These are phyloP conservation scores for Salicornia ramosissima DNA, from an alignment of 148 eudicot genomes.

Conservation along the genomic window DNA sequence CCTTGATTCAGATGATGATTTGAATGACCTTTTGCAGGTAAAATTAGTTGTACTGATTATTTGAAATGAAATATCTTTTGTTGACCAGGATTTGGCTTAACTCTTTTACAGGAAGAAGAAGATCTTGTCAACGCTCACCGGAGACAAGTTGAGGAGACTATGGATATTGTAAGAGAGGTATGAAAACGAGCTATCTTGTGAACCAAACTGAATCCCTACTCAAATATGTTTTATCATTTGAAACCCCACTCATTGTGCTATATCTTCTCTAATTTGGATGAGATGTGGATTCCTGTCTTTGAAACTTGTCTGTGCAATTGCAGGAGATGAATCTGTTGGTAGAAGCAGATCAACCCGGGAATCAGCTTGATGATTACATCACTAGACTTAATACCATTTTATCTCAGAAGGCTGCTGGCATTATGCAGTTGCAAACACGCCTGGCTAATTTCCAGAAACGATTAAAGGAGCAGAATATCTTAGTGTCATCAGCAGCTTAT, in stretches of 20 bases:
- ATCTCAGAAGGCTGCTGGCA: conserved; percentile 88
- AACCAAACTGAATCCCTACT: background rate
- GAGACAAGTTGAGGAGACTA: conserved; percentile 94
- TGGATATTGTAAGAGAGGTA: conserved; percentile 97
- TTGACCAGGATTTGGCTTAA: background rate
- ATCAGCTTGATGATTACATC: conserved; percentile 78
- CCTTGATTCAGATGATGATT: conserved; percentile 59
- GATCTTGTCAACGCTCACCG: conserved; percentile 96
- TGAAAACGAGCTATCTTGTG: background rate
- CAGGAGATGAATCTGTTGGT: conserved; percentile 97
- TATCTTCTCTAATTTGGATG: background rate
- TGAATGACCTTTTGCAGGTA: conserved; percentile 80
- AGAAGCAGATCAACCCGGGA: conserved; percentile 90
- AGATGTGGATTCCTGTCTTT: background rate
- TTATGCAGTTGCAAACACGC: conserved; percentile 68
- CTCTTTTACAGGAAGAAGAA: conserved; percentile 78
- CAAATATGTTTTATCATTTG: background rate
- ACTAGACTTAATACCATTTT: conserved; percentile 68
- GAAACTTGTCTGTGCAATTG: conserved; percentile 2
- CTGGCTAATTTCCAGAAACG: conserved; percentile 82
- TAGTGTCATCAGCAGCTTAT: conserved; percentile 57
- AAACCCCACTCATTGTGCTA: background rate
- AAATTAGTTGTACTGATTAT: conserved; percentile 5
- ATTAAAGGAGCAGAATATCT: conserved; percentile 76
- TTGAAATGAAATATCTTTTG: background rate